Evolutionary conservation across 768 basidiomycete genomes (phyloP).

Genomic region (Strobilomyces confusus): DNA sequence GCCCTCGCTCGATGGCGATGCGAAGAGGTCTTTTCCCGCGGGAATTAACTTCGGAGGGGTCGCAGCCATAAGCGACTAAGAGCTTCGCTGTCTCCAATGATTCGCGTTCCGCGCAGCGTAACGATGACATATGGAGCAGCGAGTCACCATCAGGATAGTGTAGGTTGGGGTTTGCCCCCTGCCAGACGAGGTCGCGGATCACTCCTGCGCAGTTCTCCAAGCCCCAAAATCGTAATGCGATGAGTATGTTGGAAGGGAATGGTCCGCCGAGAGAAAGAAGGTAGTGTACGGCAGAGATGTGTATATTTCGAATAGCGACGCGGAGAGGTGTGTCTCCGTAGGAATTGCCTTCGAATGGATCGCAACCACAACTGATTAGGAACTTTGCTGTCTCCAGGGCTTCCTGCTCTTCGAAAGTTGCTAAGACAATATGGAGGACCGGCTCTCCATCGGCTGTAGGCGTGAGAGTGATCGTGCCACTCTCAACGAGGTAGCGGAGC

Average conservation of each 20-base stretch:
- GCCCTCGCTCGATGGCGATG: neutral
- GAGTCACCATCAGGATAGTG: too few relatives aligned
- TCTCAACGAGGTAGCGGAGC: too few relatives aligned
- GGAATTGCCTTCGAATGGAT: neutral
- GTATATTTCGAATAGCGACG: neutral
- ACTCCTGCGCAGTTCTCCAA: too few relatives aligned
- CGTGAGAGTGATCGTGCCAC: too few relatives aligned
- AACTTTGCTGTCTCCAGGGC: neutral
- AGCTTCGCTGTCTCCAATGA: too few relatives aligned
- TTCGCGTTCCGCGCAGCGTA: too few relatives aligned
- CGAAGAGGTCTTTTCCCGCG: neutral
- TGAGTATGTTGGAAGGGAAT: too few relatives aligned
- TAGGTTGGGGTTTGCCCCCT: too few relatives aligned
- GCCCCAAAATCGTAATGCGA: too few relatives aligned
- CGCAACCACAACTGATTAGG: neutral
- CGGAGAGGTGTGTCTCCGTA: neutral
- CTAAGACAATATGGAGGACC: neutral
- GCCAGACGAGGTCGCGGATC: too few relatives aligned
- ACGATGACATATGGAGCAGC: too few relatives aligned
- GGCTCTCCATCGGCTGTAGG: too few relatives aligned
- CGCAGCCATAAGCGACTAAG: neutral
- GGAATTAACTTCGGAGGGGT: neutral
- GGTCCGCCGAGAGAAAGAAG: neutral
- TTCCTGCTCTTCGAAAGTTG: neutral
- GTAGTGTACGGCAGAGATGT: neutral